Percentiles rank a stretch among this genome's conserved stretches.
phyloP scores from a whole-genome alignment of 345 rosid species.

The Trapa bicornis region DNA sequence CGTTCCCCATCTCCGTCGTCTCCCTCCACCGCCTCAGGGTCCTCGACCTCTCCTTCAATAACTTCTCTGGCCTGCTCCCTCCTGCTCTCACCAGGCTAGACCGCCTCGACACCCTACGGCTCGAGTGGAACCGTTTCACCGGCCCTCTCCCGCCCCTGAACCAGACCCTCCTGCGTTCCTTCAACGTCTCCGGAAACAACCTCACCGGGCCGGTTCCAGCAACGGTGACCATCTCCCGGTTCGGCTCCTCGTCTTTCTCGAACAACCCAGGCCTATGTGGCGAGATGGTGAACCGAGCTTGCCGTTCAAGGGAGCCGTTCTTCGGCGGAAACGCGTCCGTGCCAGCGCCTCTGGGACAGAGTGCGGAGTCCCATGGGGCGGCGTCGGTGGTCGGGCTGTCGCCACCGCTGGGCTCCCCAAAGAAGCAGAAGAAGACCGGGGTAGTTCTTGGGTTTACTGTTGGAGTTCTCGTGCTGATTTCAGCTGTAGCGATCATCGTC shows the following conservation, averaged over 20 bases:
- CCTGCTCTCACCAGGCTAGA: conserved; percentile 26
- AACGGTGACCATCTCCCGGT: conserved; percentile 53
- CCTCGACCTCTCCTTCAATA: conserved; percentile 47
- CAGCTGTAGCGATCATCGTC: conserved; percentile 28
- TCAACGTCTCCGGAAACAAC: conserved; percentile 71
- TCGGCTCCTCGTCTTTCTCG: conserved; percentile 43
- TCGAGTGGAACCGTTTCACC: conserved; percentile 53
- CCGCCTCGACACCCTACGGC: conserved; percentile 47
- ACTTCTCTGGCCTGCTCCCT: conserved; percentile 56
- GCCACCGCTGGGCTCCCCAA: conserved; percentile 25
- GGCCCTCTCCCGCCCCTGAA: conserved; percentile 62
- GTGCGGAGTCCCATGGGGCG: conserved; percentile 32
- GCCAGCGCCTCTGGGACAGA: conserved; percentile 49
- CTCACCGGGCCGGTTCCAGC: conserved; percentile 57
- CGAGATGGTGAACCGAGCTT: conserved; percentile 48
- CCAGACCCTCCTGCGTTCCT: conserved; percentile 36
- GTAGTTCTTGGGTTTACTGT: conserved; percentile 36
- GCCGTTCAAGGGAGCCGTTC: conserved; percentile 52
- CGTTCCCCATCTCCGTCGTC: conserved; percentile 53
- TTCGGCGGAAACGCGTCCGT: conserved; percentile 20
- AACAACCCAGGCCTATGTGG: conserved; percentile 76
- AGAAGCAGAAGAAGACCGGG: conserved; percentile 27
- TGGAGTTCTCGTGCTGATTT: conserved; percentile 34
- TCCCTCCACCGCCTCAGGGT: conserved; percentile 44
- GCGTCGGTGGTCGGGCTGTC: conserved; percentile 21